Conservation (phyloP, 1,284 basidiomycete genomes). For the Ustilago loliicola region DNA sequence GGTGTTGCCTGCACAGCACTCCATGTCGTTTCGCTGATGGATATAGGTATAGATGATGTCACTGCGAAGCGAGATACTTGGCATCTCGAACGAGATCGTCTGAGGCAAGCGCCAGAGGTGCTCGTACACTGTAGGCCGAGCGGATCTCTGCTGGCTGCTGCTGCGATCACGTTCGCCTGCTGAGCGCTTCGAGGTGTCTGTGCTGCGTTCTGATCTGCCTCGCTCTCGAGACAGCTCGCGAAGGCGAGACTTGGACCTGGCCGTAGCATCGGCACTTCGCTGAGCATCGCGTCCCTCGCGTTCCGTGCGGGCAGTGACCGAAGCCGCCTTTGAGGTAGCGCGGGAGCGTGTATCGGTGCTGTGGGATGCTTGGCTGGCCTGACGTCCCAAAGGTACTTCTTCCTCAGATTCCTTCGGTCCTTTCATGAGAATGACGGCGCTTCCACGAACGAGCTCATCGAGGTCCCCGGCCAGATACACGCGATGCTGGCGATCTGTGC, state of each 20-base stretch:
- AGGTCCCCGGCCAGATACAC: slow-evolving; percentile 78
- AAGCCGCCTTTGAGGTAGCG: slow-evolving; percentile 24
- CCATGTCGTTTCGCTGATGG: slow-evolving; percentile 71
- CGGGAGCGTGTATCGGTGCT: slow-evolving; percentile 20
- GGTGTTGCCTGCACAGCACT: slow-evolving; percentile 66
- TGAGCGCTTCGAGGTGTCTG: slow-evolving; percentile 30
- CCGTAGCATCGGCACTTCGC: slow-evolving; percentile 30
- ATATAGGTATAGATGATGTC: slow-evolving; percentile 71
- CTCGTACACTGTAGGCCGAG: slow-evolving; percentile 24
- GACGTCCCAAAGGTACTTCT: slow-evolving; percentile 52
- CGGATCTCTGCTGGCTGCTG: slow-evolving; percentile 70
- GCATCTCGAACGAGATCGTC: slow-evolving; percentile 77
- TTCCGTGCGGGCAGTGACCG: slow-evolving; percentile 21
- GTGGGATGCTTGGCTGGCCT: slow-evolving; percentile 53
- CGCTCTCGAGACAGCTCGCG: slow-evolving; percentile 49
- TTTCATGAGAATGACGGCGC: slow-evolving; percentile 38
- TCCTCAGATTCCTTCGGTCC: slow-evolving; percentile 33
- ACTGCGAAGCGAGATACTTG: slow-evolving; percentile 72
- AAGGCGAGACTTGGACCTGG: slow-evolving; percentile 40
- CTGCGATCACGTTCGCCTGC: slow-evolving; percentile 73
- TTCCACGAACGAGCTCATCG: slow-evolving; percentile 70
- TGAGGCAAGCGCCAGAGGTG: slow-evolving; percentile 86
- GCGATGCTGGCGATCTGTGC: slow-evolving; percentile 91
- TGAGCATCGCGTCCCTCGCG: slow-evolving; percentile 48
- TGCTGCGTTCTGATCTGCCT: slow-evolving; percentile 38